A percentile compares a stretch with the other conserved stretches of the same genome.
Conservation (phyloP, 2,329 filamentous ascomycete species). For the Botrytis aclada region DNA sequence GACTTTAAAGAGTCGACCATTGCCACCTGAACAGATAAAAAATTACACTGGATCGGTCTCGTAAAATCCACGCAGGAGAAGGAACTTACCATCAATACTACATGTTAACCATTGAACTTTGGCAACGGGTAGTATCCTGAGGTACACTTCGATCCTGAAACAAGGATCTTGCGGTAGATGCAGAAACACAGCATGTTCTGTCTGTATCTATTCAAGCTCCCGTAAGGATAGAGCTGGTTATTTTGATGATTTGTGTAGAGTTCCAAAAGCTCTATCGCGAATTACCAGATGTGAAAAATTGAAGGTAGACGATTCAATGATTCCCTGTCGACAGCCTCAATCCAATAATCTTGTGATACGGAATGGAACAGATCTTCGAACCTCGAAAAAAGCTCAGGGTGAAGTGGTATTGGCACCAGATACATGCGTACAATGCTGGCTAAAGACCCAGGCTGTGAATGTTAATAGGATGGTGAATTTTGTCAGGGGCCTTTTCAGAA, state of each 20-base stretch:
- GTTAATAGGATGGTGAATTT: fast-evolving
- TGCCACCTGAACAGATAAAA: too few relatives aligned
- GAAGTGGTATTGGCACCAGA: not conserved
- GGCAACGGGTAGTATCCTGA: not conserved
- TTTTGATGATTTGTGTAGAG: not conserved
- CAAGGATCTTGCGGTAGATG: not conserved
- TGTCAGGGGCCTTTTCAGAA: fast-evolving
- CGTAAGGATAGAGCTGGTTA: not conserved
- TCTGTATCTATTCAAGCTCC: too few relatives aligned
- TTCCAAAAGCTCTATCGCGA: too few relatives aligned
- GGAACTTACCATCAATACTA: not conserved
- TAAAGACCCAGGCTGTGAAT: not conserved
- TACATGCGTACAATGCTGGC: not conserved
- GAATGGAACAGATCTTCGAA: not conserved
- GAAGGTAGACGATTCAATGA: not conserved
- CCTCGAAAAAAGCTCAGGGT: fast-evolving
- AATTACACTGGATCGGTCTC: not conserved
- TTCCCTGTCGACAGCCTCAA: too few relatives aligned
- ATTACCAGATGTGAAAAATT: too few relatives aligned
- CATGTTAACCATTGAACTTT: fast-evolving
- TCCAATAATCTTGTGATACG: not conserved
- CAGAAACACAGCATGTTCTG: too few relatives aligned
- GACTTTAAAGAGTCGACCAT: not conserved
- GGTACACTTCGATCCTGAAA: fast-evolving
- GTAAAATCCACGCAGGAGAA: too few relatives aligned